Conservation (phyloP, 1,284 basidiomycete genomes). For the Macrocybe sp. region DNA sequence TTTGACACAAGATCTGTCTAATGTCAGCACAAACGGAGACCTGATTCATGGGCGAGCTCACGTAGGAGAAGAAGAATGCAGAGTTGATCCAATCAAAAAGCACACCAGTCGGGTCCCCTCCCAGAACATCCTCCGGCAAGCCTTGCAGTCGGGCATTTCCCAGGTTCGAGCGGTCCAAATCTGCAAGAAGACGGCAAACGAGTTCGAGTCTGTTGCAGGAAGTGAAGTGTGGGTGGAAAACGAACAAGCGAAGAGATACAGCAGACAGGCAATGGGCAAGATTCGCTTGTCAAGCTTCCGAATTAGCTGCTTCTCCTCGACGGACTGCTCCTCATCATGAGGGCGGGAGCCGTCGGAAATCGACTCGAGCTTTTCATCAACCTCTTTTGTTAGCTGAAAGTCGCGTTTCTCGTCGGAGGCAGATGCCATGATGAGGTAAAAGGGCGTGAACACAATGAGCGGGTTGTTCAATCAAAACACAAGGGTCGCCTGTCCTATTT, state of each 20-base stretch:
- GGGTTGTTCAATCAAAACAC: not conserved
- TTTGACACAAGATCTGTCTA: constrained; percentile 60
- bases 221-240: constrained; percentile 9
- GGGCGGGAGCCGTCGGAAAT: constrained; percentile 9
- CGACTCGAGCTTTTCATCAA: constrained; percentile 17
- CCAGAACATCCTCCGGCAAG: constrained; percentile 55
- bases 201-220: constrained; percentile 2
- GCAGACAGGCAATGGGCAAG: constrained; percentile 62
- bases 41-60: constrained; percentile 17
- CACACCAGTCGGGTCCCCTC: constrained; percentile 61
- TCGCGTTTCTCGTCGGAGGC: constrained; percentile 6
- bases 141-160: constrained; percentile 75
- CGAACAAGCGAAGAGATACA: constrained; percentile 75
- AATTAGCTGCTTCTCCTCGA: constrained; percentile 53
- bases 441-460: not conserved
- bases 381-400: constrained; percentile 9
- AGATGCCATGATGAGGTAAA: constrained; percentile 7
- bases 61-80: constrained; percentile 73
- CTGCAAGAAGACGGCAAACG: constrained; percentile 28
- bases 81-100: constrained; percentile 74
- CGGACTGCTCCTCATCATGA: constrained; percentile 9
- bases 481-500: constrained; percentile 9
- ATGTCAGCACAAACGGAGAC: not conserved
- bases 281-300: constrained; percentile 65
- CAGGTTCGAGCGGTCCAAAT: constrained; percentile 69